Base-by-base conservation (phyloP, 164 flowering plant species). In the Houttuynia cordata region DNA sequence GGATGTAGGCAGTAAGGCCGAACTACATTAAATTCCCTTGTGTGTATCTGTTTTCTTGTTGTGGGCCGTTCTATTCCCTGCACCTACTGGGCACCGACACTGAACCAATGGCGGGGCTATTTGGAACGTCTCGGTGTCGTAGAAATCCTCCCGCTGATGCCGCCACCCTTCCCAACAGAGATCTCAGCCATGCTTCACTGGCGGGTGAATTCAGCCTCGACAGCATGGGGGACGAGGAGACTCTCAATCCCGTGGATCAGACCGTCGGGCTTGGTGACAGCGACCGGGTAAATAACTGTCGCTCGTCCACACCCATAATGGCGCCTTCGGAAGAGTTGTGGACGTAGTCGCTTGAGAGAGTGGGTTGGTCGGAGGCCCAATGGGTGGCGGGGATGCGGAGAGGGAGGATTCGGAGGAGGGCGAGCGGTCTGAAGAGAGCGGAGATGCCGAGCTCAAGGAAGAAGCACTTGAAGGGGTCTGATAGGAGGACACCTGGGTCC, bases 241-340 rank as follows among this genome's bases (percentile, higher is more conserved):
- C 81, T 69, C 34, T 83, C 83, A 58, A 85, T 85, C 1, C 91
- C 95, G 75, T 87, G 95, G 57, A 87, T 87, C 3, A 87, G 78
- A 0, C 95, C 95, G 70, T 87, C 95, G 21, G 85, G 88, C 0
- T 87, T 78, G 51, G 71, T 67, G 8, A 87, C 70, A 53, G 81
- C 86, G 63, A 83, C 81, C 9, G 81, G 81, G 19, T 77, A 80
- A 60, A 78, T 54, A 14, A 87, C 69, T 18, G 42, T 53, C 53
- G 74, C 63, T 59, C 62, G 18, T 68, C 62, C 18, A 70, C 54
- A 10, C 42, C 47, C 58, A 34, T 10, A 80, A 49, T 23, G 60
- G 66, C 12, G 81, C 60, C 22, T 42, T n/a, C n/a, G n/a, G n/a
- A n/a, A n/a, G n/a, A n/a, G n/a, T n/a, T n/a, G n/a, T n/a, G n/a